These are phyloP conservation scores for Lachnellula occidentalis DNA, from an alignment of 2,329 filamentous ascomycete genomes.

Conservation along the genomic window DNA sequence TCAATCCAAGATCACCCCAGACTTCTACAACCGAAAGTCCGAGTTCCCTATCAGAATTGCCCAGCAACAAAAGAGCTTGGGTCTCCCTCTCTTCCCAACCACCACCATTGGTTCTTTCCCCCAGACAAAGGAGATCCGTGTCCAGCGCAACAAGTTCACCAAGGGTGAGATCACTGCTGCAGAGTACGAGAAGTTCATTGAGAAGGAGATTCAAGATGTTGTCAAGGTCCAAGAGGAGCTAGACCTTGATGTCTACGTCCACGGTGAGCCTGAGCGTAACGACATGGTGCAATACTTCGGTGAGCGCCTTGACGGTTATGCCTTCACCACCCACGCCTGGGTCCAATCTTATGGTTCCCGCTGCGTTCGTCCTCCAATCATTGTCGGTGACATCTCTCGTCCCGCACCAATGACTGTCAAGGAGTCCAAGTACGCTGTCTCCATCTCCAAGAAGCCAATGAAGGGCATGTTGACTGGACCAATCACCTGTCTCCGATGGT, in stretches of 20 bases:
- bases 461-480: constrained; percentile 99
- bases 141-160: constrained; percentile 96
- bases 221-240: constrained; percentile 98
- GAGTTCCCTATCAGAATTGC: constrained; percentile 79
- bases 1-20: constrained; percentile 76
- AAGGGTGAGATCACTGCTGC: constrained; percentile 92
- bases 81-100: constrained; percentile 94
- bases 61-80: constrained; percentile 86
- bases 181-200: constrained; percentile 98
- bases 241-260: constrained; percentile 91
- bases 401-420: constrained; percentile 98
- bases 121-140: constrained; percentile 97
- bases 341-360: constrained; percentile 98
- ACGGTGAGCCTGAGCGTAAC: constrained; percentile 99
- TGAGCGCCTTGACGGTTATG: constrained; percentile 92
- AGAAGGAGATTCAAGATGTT: constrained; percentile 95
- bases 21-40: constrained; percentile 90
- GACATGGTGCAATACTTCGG: constrained; percentile 99
- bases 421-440: constrained; percentile 98
- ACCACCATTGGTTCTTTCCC: constrained; percentile 99
- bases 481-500: constrained; percentile 98
- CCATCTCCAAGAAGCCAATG: constrained; percentile 97
- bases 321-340: constrained; percentile 99
- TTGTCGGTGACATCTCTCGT: constrained; percentile 97
- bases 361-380: constrained; percentile 96